Evolutionary conservation across 768 basidiomycete species (phyloP).

Genomic region (Mrakia blollopis): DNA sequence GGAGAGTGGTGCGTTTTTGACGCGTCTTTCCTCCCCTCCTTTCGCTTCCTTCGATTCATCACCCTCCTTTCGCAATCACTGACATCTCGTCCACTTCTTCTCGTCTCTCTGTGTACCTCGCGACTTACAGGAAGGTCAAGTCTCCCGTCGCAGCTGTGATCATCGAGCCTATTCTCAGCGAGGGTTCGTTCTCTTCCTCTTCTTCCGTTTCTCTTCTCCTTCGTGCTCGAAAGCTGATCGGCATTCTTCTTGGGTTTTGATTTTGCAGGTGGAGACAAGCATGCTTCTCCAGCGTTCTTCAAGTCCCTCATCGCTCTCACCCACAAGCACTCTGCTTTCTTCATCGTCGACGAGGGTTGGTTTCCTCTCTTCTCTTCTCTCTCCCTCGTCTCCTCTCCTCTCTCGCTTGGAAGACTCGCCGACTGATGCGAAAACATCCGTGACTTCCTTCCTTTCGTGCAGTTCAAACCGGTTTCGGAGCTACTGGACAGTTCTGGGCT

Average conservation of each 20-base stretch:
- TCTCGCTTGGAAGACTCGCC: background rate
- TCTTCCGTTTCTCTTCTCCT: background rate
- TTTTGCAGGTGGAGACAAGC: conserved; percentile 43
- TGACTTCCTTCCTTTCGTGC: conserved; percentile 30
- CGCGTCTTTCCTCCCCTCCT: conserved; percentile 24
- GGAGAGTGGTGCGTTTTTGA: conserved; percentile 33
- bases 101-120: background rate
- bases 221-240: background rate
- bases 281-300: conserved; percentile 48
- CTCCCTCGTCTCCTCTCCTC: background rate
- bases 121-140: conserved; percentile 37
- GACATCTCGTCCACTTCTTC: background rate
- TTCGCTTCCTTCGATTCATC: too few relatives aligned
- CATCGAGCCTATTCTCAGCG: conserved; percentile 48
- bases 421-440: too few relatives aligned
- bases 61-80: background rate
- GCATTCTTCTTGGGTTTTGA: background rate
- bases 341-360: conserved; percentile 46
- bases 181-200: conserved; percentile 37
- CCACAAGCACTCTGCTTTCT: conserved; percentile 45
- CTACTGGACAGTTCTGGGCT: conserved; percentile 50
- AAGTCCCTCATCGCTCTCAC: conserved; percentile 43
- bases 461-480: conserved; percentile 50
- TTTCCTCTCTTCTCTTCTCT: background rate
- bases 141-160: conserved; percentile 48